phyloP scores from a whole-genome alignment of 169 alveolate species.

The Toxoplasma gondii region DNA sequence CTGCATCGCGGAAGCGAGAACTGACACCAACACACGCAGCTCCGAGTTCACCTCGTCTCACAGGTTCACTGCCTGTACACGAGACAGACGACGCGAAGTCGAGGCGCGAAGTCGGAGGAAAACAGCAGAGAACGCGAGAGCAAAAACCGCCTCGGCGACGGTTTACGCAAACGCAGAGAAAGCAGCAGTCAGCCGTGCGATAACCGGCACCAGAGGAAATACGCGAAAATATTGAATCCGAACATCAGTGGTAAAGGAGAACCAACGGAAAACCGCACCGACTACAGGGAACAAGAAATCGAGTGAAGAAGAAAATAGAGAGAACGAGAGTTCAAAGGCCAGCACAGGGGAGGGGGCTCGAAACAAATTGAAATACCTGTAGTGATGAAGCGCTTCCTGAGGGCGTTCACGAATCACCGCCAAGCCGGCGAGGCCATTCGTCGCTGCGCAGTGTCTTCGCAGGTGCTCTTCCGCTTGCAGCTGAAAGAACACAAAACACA shows the following conservation, averaged over 20 bases:
- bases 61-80: too few species aligned
- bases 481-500: neutral
- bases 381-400: neutral
- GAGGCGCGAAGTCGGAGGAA: neutral
- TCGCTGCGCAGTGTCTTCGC: conserved; percentile 58
- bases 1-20: too few species aligned
- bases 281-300: too few species aligned
- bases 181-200: too few species aligned
- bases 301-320: neutral
- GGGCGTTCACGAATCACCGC: conserved; percentile 40
- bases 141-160: too few species aligned
- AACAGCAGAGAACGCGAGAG: neutral
- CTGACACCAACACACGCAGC: too few species aligned
- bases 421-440: conserved; percentile 65
- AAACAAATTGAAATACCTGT: conserved; percentile 12
- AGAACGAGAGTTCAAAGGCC: neutral
- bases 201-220: too few species aligned
- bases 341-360: neutral
- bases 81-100: too few species aligned
- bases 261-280: neutral
- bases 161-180: too few species aligned
- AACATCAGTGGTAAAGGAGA: neutral
- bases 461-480: conserved; percentile 56
- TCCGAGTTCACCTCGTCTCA: too few species aligned
- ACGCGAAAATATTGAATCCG: too few species aligned